Evolutionary conservation across 257 asterid genomes (phyloP).

Genomic region (Penstemon eatonii): DNA sequence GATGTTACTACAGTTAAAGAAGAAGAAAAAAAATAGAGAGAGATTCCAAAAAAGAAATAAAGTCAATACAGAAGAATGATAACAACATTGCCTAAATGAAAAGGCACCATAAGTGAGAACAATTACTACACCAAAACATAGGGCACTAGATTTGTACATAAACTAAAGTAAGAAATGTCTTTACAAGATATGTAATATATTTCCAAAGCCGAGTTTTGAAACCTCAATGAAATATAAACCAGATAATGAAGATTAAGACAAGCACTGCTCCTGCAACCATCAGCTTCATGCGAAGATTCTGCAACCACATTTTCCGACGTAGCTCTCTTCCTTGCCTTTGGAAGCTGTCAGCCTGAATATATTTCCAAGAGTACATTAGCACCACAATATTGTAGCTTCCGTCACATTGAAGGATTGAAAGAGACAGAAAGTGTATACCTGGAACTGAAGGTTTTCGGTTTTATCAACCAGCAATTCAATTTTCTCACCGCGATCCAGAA

Average conservation of each 20-base stretch:
- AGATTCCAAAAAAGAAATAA: too few relatives aligned
- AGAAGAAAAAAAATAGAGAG: too few relatives aligned
- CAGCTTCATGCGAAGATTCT: slow-evolving; percentile 80
- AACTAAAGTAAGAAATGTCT: background rate
- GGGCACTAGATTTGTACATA: slow-evolving; percentile 26
- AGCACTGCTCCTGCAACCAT: slow-evolving; percentile 68
- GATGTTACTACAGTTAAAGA: too few relatives aligned
- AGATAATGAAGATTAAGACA: slow-evolving; percentile 49
- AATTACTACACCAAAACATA: too few relatives aligned
- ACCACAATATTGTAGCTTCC: background rate
- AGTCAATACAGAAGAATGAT: too few relatives aligned
- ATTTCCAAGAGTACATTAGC: slow-evolving; percentile 11
- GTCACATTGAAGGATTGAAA: slow-evolving; percentile 4
- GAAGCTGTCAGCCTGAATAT: slow-evolving; percentile 87
- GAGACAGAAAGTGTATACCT: slow-evolving; percentile 45
- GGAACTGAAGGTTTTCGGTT: slow-evolving; percentile 96
- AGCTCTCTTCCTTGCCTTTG: slow-evolving; percentile 96
- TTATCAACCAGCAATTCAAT: slow-evolving; percentile 91
- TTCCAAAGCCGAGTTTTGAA: slow-evolving; percentile 31
- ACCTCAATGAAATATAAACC: slow-evolving; percentile 67
- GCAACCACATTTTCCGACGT: slow-evolving; percentile 94
- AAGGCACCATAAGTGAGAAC: too few relatives aligned
- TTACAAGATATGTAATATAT: slow-evolving; percentile 19
- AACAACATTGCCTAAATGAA: too few relatives aligned
- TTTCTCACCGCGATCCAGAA: slow-evolving; percentile 96